Base-by-base conservation (phyloP, 306 rosid species). In the Albizia julibrissin region DNA sequence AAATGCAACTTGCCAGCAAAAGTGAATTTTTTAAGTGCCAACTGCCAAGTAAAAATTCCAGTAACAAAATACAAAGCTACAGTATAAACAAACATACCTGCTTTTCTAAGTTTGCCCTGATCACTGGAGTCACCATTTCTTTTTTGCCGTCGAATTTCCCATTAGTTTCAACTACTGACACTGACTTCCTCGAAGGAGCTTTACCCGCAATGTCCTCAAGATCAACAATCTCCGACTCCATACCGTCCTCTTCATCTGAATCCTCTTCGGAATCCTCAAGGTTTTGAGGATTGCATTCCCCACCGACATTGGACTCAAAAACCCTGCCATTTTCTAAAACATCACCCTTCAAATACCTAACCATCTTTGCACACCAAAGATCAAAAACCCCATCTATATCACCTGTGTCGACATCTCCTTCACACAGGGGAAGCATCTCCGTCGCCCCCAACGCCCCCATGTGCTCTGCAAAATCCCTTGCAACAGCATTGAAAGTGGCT, bases 181-280 rank as follows among this genome's bases (percentile, higher is more conserved):
- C 88, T 1, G 88, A 27, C 80, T 87, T 92, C 85, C 92, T 90
- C 5, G 91, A 85, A 74, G 98, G 98, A 22, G 82, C 97, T 88
- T 95, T 93, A 64, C 99, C 99, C 19, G 94, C 99, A 87, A 95
- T 91, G 74, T 95, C 99, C 86, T 95, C 99, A 49, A 95, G 94
- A 87, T 95, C 99, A 88, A 93, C 94, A 76, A 95, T 86, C 6
- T 89, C 97, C 13, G 85, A 68, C 56, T 84, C 92, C 67, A 8
- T 83, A 50, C 46, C 85, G 15, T 87, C 79, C 71, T 88, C 93
- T 31, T 61, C 85, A 6, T 83, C 86, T 37, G 87, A 84, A 4
- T 82, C 85, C 79, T 87, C 90, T 56, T 90, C 97, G 8, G 89
- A 90, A 27, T 70, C 89, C 49, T 80, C 89, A 40, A 13, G 72